Evolutionary conservation across 129 eudicot genomes (phyloP).

Genomic region (Saussurea involucrata): DNA sequence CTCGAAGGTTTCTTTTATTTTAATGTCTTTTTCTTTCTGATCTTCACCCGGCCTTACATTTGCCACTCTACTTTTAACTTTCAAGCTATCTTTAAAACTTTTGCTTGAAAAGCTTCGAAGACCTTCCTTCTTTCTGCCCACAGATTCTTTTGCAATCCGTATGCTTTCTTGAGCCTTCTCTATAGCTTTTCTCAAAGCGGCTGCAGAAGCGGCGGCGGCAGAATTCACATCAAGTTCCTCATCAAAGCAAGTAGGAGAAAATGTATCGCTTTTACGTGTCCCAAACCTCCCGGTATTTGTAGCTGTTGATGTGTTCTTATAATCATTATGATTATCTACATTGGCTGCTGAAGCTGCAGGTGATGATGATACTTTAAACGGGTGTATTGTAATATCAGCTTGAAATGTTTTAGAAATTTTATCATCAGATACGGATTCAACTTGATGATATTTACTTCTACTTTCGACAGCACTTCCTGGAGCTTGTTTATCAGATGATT

Average conservation of each 20-base stretch:
- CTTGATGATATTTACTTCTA: constrained; percentile 30
- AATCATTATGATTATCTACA: constrained; percentile 21
- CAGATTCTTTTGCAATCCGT: constrained; percentile 70
- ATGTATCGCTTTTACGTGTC: constrained; percentile 31
- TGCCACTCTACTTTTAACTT: constrained; percentile 39
- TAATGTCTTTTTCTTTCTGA: constrained; percentile 28
- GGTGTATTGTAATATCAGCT: constrained; percentile 36
- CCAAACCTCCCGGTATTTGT: constrained; percentile 28
- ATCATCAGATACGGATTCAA: constrained; percentile 40
- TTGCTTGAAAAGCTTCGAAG: constrained; percentile 38
- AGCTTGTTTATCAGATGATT: constrained; percentile 24
- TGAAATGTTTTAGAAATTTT: constrained; percentile 26
- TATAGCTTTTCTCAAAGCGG: constrained; percentile 79
- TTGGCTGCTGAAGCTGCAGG: constrained; percentile 36
- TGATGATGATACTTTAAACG: constrained; percentile 29
- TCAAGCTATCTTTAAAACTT: constrained; percentile 43
- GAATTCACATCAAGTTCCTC: constrained; percentile 84
- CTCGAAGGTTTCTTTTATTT: constrained; percentile 27
- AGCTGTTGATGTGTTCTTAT: constrained; percentile 28
- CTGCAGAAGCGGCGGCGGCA: constrained; percentile 71
- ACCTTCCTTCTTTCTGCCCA: constrained; percentile 66
- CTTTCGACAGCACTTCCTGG: constrained; percentile 23
- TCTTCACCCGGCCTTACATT: constrained; percentile 23
- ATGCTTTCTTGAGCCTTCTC: constrained; percentile 93
- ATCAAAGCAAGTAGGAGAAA: constrained; percentile 37